A percentile compares a stretch with the other conserved stretches of the same genome.
Conservation (phyloP, 2,329 filamentous ascomycete species). For the Uncinocarpus reesii region DNA sequence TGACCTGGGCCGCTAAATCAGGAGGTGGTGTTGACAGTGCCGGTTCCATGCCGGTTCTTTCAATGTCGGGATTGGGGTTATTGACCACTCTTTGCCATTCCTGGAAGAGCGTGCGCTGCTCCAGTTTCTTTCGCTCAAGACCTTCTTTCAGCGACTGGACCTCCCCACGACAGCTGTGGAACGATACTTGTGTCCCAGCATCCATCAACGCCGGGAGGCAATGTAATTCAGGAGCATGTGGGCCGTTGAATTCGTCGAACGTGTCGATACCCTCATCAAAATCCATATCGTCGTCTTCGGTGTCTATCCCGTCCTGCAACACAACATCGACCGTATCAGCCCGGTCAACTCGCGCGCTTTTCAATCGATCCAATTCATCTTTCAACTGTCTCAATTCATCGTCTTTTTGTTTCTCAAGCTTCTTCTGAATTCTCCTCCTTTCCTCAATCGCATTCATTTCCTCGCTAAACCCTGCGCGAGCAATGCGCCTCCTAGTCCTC, state of each 20-base stretch:
- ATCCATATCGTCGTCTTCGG: neutral
- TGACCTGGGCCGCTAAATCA: constrained; percentile 31
- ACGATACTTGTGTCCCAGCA: constrained; percentile 11
- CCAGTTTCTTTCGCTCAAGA: constrained; percentile 31
- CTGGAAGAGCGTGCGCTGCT: constrained; percentile 33
- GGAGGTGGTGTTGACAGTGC: constrained; percentile 27
- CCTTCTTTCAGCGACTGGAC: constrained; percentile 26
- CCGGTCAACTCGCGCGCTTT: constrained; percentile 21
- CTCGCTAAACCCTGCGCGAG: constrained; percentile 38
- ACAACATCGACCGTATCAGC: neutral
- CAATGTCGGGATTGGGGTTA: constrained; percentile 16
- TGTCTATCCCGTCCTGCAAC: neutral
- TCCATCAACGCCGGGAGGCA: neutral
- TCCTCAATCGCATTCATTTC: constrained; percentile 38
- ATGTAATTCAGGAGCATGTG: neutral
- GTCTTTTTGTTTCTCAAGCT: constrained; percentile 24
- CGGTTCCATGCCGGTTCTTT: neutral
- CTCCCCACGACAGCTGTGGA: constrained; percentile 9
- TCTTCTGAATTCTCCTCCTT: constrained; percentile 27
- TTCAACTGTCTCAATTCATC: constrained; percentile 23
- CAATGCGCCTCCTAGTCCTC: constrained; percentile 36
- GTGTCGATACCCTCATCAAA: neutral
- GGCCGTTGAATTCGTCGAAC: neutral
- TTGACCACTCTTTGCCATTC: constrained; percentile 29
- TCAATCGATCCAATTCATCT: constrained; percentile 20